phyloP scores from a whole-genome alignment of 371 early-diverging fungal species.

The Thermomucor indicae-seudaticae region DNA sequence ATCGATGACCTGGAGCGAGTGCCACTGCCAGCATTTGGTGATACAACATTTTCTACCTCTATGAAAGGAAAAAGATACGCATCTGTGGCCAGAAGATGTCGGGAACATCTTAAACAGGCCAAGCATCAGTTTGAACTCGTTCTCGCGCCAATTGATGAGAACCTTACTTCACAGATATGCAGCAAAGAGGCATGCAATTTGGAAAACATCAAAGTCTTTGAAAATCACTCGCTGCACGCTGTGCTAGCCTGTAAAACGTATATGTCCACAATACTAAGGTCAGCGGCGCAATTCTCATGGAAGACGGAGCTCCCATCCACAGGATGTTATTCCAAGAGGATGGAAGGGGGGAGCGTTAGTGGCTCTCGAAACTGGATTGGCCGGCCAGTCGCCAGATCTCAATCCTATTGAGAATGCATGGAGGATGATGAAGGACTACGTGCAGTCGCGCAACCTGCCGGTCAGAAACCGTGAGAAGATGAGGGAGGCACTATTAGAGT shows the following conservation, averaged over 20 bases:
- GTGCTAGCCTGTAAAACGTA: neutral
- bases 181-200: neutral
- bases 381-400: no score
- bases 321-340: no score
- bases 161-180: neutral
- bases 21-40: neutral
- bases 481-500: no score
- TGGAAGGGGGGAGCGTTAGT: no score
- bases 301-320: no score
- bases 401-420: no score
- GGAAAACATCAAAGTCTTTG: neutral
- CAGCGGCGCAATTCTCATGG: no score
- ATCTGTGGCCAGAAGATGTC: neutral
- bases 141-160: neutral
- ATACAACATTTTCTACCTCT: neutral
- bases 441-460: no score
- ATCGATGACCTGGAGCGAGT: neutral
- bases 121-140: neutral
- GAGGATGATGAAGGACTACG: no score
- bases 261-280: neutral
- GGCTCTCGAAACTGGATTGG: no score
- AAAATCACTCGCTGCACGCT: neutral
- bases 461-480: no score
- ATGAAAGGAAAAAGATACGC: neutral
- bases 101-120: neutral